A percentile compares a stretch with the other conserved stretches of the same genome.
These are phyloP conservation scores for Litsea cubeba DNA, from an alignment of 164 flowering plant genomes.

Conservation along the genomic window DNA sequence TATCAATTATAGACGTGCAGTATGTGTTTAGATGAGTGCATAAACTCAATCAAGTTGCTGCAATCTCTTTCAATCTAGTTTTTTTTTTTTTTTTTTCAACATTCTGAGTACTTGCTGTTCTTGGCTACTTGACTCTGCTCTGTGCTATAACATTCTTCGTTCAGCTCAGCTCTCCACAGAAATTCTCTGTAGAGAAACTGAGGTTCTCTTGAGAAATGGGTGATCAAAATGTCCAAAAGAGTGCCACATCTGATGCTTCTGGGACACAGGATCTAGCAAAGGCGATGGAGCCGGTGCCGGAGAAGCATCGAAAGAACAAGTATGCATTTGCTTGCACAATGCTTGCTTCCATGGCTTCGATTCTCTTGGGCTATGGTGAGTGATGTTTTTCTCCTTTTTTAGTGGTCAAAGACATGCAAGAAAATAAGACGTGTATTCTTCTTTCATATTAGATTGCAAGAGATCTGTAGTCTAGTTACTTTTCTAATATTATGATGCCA, in stretches of 20 bases:
- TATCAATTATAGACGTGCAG: no score
- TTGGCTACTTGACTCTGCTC: no score
- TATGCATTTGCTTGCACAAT: constrained; percentile 15
- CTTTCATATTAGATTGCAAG: no score
- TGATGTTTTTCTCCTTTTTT: neutral
- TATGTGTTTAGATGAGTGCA: no score
- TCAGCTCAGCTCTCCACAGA: no score
- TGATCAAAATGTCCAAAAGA: neutral
- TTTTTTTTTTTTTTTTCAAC: no score
- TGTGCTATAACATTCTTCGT: no score
- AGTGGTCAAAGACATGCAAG: neutral
- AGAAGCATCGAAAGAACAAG: constrained; percentile 16
- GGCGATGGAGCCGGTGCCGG: neutral
- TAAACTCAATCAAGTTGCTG: no score
- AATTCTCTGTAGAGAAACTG: no score
- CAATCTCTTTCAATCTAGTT: no score
- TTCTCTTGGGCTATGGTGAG: constrained; percentile 32
- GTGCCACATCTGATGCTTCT: neutral
- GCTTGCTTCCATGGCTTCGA: constrained; percentile 33
- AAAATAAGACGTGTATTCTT: neutral
- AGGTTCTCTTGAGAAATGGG: neutral
- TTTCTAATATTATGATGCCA: no score
- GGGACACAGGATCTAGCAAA: neutral
- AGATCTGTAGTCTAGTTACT: no score
- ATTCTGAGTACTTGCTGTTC: neutral